Evolutionary conservation across 1,284 basidiomycete species (phyloP).

Genomic region (Pseudozyma thailandica): DNA sequence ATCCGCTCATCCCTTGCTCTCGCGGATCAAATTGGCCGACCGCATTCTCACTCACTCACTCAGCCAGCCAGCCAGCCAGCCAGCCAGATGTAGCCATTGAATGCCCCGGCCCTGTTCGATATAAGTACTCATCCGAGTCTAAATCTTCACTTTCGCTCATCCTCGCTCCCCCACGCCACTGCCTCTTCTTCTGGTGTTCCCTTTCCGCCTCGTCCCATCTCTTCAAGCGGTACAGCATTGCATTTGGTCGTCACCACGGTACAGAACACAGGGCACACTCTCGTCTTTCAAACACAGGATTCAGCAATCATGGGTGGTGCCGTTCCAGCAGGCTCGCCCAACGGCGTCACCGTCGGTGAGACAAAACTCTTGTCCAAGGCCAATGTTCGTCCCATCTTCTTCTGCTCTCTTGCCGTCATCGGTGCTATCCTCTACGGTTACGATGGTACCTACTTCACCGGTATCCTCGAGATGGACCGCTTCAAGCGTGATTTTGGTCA

Average conservation of each 20-base stretch:
- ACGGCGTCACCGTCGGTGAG: slow-evolving; percentile 45
- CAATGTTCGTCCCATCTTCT: slow-evolving; percentile 64
- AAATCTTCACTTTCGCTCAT: no score
- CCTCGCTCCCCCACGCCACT: no score
- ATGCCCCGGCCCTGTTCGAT: slow-evolving; percentile 9
- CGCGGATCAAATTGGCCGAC: slow-evolving; percentile 1
- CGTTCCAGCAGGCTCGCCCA: slow-evolving; percentile 22
- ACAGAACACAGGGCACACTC: no score
- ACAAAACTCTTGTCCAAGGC: slow-evolving; percentile 60
- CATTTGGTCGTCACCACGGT: no score
- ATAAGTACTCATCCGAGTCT: no score
- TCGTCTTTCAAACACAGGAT: neutral
- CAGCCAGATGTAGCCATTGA: neutral
- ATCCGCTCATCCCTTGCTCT: neutral
- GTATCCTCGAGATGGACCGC: slow-evolving; percentile 67
- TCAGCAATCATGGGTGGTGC: slow-evolving; percentile 30
- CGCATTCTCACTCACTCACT: neutral
- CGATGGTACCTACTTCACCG: slow-evolving; percentile 60
- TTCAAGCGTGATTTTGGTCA: slow-evolving; percentile 64
- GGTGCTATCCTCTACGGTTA: slow-evolving; percentile 69
- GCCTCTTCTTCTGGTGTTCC: no score
- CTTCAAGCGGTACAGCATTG: no score
- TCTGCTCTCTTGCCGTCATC: slow-evolving; percentile 64
- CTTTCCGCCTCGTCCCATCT: no score
- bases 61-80: neutral